Evolutionary conservation across 352 stramenopile genomes (phyloP), one percentile per base, ranked within the genome.

Genomic region (Pythium aristosporum): DNA sequence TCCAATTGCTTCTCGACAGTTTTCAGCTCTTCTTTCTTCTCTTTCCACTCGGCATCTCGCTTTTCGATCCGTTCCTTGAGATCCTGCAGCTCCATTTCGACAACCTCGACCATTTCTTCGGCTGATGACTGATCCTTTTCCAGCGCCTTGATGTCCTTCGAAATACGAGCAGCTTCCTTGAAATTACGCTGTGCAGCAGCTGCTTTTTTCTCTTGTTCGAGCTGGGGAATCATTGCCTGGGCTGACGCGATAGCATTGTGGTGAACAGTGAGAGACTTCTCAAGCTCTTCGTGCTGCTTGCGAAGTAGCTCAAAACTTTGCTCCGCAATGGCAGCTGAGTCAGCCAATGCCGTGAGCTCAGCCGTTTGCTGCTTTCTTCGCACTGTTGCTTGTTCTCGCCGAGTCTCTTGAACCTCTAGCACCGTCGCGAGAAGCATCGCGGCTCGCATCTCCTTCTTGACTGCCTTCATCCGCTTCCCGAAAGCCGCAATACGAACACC

Each of bases 101-200:
- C 78, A 37, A 90, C 81, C 63, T 92, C 80, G 16, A 92, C 83
- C 79, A 87, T 89, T 43, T 93, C 86, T 63, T 95, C 86, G 0
- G 86, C 86, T 1, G 75, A 88, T 15, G 72, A 71, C 25, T 85
- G 80, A 69, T 95, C 86, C 49, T 95, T 95, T 67, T 95, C 86
- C 4, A 95, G 54, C 18, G 80, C 79, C 71, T 95, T 95, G 57
- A 95, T 92, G 48, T 93, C 86, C 58, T 95, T 93, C 5, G 86
- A 93, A 21, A 95, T 88, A 20, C 84, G 73, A 3, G 86, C 86
- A 7, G 86, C 86, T 41, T 95, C 86, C 64, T 95, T 93, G 61
- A 95, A 95, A 65, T 95, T 92, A n/a, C 86, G 79, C 52, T 92
- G 77, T 13, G 84, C 67, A 34, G 84, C 86, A 25, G 86, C 82